Base-by-base conservation (phyloP, 495 filamentous ascomycete genomes). In the Parmelia sp. region DNA sequence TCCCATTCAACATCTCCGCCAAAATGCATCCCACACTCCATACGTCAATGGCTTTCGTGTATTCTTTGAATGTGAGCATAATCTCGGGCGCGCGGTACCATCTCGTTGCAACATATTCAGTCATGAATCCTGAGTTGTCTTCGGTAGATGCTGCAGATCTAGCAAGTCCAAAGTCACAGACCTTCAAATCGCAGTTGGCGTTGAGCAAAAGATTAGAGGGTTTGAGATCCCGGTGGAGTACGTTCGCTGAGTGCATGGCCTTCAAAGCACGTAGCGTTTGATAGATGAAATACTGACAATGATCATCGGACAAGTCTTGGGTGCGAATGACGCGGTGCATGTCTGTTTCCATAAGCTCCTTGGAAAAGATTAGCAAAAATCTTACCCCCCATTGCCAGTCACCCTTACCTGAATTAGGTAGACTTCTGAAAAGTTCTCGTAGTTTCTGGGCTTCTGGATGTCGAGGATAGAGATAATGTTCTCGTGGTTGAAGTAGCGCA, bases 251-350 rank as follows among this genome's bases (percentile, higher is more conserved):
- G 79, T 99, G 95, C 89, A 99, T 97, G 51, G 95, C 95, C 79
- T 99, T 99, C 71, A 99, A 80, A 21, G 94, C 95, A 70, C 95
- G 92, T 60, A 99, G 83, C 14, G 95, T 99, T 80, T 99, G 95
- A 82, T 99, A 99, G 77, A 99, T 99, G 80, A 99, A 99, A 76
- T 97, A 99, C 76, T 99, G 95, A 82, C 95, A 99, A 74, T 99
- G 95, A 71, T 97, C 95, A 71, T 99, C 95, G 8, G 95, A 97
- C 35, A 99, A 83, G 61, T 97, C 94, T 79, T 99, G 95, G 61
- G 95, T 99, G 64, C 95, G 92, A 70, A 99, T 99, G 65, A 99
- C 95, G 56, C 95, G 88, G 74, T 99, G 95, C 95, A 99, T 99
- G 71, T 99, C 95, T 33, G 95, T 99, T 79, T 99, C 95, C 95